These are phyloP conservation scores for Eremochloa ophiuroides DNA, from an alignment of 176 grass and related monocot genomes.

Conservation along the genomic window DNA sequence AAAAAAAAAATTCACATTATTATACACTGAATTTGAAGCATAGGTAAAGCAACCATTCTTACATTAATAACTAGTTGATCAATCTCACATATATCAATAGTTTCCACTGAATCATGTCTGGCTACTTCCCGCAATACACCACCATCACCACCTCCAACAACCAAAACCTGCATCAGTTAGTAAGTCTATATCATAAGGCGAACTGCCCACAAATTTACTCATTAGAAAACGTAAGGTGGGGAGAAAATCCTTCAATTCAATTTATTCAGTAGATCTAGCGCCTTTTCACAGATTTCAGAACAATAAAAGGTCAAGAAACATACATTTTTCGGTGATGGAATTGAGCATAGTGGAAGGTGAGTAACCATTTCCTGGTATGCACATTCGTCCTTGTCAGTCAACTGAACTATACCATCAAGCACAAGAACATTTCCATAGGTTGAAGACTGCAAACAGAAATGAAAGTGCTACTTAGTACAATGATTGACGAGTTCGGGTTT, in stretches of 20 bases:
- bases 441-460: constrained; percentile 47
- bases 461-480: neutral
- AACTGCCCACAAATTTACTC: neutral
- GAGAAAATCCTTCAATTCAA: neutral
- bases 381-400: constrained; percentile 98
- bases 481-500: neutral
- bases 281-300: neutral
- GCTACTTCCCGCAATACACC: constrained; percentile 80
- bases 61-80: constrained; percentile 92
- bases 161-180: constrained; percentile 62
- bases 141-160: constrained; percentile 92
- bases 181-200: neutral
- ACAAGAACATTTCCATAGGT: constrained; percentile 65
- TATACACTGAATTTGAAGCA: neutral
- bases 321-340: constrained; percentile 83
- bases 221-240: neutral
- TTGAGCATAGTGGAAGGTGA: constrained; percentile 87
- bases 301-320: constrained; percentile 12
- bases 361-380: constrained; percentile 97
- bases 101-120: constrained; percentile 77
- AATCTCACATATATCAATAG: constrained; percentile 94
- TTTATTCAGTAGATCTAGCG: neutral
- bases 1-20: neutral
- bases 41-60: constrained; percentile 18
- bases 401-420: constrained; percentile 94